Percentiles rank a stretch among this genome's conserved stretches.
Evolutionary conservation across 495 filamentous ascomycete genomes (phyloP).

Genomic region (Lasiosphaeria ovina): DNA sequence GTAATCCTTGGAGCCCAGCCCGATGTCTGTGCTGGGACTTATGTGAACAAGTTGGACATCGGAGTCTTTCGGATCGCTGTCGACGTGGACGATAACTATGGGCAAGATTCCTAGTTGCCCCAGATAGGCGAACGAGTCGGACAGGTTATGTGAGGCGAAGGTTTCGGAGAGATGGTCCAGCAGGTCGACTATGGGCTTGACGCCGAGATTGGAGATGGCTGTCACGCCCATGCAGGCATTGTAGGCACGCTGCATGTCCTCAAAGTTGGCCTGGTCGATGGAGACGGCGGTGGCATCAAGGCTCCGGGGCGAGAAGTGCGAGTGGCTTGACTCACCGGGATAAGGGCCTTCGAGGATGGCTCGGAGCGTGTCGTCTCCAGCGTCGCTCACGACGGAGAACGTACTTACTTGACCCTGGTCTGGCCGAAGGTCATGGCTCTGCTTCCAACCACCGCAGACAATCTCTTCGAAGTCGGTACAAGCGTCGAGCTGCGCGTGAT

Average conservation of each 20-base stretch:
- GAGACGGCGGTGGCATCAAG: conserved; percentile 26
- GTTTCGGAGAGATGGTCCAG: conserved; percentile 22
- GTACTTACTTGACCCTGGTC: conserved; percentile 61
- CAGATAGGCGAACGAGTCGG: not conserved
- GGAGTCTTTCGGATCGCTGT: too few relatives aligned
- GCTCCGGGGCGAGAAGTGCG: conserved; percentile 43
- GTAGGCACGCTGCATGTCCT: conserved; percentile 62
- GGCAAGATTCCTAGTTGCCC: too few relatives aligned
- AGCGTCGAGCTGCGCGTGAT: conserved; percentile 61
- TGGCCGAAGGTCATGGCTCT: conserved; percentile 63
- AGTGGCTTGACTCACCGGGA: conserved; percentile 47
- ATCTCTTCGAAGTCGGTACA: conserved; percentile 67
- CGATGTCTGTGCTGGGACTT: not conserved
- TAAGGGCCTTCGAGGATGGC: conserved; percentile 63
- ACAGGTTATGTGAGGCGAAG: not conserved
- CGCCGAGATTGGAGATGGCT: conserved; percentile 51
- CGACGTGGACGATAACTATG: too few relatives aligned
- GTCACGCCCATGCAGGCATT: conserved; percentile 63
- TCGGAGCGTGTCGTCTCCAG: conserved; percentile 56
- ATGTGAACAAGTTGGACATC: not conserved
- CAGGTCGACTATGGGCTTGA: conserved; percentile 53
- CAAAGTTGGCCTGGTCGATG: conserved; percentile 60
- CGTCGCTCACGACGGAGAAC: conserved; percentile 59
- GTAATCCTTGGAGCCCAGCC: not conserved
- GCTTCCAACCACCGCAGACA: conserved; percentile 66